These are phyloP conservation scores for Parachlorella kessleri DNA, from an alignment of 139 green algal species.

Conservation along the genomic window DNA sequence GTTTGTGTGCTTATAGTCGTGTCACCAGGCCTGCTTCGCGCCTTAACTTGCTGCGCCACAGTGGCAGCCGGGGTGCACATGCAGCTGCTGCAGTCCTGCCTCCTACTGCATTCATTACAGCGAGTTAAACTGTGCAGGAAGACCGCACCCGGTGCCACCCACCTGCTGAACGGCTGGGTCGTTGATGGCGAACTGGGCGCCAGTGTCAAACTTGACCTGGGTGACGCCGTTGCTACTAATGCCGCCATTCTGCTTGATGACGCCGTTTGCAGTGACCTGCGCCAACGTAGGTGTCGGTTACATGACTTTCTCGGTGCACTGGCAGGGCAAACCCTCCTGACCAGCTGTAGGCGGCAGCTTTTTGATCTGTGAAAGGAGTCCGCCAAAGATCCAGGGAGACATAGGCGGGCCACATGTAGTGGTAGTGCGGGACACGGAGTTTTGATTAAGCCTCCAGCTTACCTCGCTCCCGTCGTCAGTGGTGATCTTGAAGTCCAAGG, in stretches of 20 bases:
- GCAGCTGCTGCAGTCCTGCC: not conserved
- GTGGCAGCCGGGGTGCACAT: too few species aligned
- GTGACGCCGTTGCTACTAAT: constrained; percentile 15
- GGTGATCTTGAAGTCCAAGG: constrained; percentile 37
- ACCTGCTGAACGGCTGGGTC: constrained; percentile 23
- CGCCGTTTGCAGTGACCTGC: constrained; percentile 29
- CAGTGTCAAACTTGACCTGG: constrained; percentile 22
- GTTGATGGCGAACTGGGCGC: constrained; percentile 50
- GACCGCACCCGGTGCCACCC: not conserved
- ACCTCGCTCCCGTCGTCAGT: constrained; percentile 25
- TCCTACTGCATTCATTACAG: not conserved
- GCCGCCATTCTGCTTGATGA: constrained; percentile 33
- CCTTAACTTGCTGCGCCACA: too few species aligned
- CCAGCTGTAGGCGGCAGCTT: too few species aligned
- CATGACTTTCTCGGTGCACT: not conserved
- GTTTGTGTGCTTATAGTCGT: too few species aligned
- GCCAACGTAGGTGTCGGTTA: not conserved
- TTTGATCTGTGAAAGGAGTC: not conserved
- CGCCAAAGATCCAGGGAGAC: too few species aligned
- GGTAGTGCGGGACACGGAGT: not conserved
- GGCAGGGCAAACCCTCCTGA: too few species aligned
- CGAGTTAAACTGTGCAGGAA: not conserved
- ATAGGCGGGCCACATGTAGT: too few species aligned
- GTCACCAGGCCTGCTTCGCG: too few species aligned
- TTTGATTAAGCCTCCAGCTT: not conserved